Conservation (phyloP, 164 flowering plant genomes). For the Nelumbo lutea region DNA sequence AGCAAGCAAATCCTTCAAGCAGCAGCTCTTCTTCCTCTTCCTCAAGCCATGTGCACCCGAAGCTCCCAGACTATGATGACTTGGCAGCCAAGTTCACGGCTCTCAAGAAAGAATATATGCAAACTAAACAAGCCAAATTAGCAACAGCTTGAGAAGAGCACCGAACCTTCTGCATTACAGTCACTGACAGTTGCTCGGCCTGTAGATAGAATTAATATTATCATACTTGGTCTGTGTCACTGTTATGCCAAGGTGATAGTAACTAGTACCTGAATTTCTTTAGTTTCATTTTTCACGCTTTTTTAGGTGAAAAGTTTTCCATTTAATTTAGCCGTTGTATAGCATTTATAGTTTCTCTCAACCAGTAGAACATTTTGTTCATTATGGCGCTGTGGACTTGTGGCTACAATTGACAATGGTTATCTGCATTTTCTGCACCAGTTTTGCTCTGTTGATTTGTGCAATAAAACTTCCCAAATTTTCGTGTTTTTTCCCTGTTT, state of each 20-base stretch:
- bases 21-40: slow-evolving; percentile 8
- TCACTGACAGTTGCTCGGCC: background rate
- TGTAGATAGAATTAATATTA: background rate
- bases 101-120: slow-evolving; percentile 41
- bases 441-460: too few species aligned
- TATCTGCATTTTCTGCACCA: too few species aligned
- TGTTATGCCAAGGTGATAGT: background rate
- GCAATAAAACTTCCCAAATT: too few species aligned
- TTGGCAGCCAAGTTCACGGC: slow-evolving; percentile 59
- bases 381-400: too few species aligned
- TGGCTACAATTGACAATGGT: background rate
- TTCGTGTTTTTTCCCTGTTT: too few species aligned
- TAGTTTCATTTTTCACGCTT: background rate
- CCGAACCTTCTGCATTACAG: background rate
- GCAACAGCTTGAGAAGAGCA: background rate
- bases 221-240: background rate
- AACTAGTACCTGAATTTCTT: background rate
- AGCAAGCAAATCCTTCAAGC: slow-evolving; percentile 6
- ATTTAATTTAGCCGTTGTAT: background rate
- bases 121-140: background rate
- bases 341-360: background rate
- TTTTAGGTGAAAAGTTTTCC: background rate
- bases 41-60: slow-evolving; percentile 68
- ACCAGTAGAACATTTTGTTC: background rate
- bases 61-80: slow-evolving; percentile 77